phyloP scores from a whole-genome alignment of 208 protist species.

The Leptomonas pyrrhocoris region DNA sequence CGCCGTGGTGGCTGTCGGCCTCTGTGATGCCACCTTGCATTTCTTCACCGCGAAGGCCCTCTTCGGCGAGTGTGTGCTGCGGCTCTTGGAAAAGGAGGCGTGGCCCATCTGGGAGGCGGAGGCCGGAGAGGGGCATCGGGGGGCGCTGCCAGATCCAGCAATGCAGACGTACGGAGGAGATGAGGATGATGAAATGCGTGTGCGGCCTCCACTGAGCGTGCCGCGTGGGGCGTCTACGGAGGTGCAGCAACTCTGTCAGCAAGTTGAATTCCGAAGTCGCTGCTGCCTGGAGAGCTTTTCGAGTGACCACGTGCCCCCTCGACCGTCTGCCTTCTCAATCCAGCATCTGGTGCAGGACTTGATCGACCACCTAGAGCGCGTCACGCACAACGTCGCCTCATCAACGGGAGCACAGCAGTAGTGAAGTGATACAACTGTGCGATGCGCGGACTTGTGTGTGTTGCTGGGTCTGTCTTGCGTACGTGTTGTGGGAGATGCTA shows the following conservation, averaged over 20 bases:
- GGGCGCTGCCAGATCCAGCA: not conserved
- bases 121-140: not conserved
- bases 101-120: constrained; percentile 23
- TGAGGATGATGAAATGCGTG: not conserved
- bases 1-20: constrained; percentile 70
- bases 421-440: not conserved
- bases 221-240: not conserved
- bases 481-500: no score
- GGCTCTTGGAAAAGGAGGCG: constrained; percentile 37
- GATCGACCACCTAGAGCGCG: constrained; percentile 21
- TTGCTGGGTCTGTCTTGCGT: not conserved
- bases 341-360: constrained; percentile 37
- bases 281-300: not conserved
- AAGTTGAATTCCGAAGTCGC: constrained; percentile 22
- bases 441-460: not conserved
- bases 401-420: not conserved
- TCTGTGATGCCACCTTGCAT: constrained; percentile 80
- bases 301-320: not conserved
- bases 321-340: constrained; percentile 30
- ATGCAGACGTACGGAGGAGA: not conserved
- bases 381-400: constrained; percentile 1
- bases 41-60: constrained; percentile 68
- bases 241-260: constrained; percentile 1
- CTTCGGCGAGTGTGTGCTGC: constrained; percentile 59
- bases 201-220: not conserved